Base-by-base conservation (phyloP, 202 grass and related monocot genomes). In the Bolboschoenoplectus hybrid region DNA sequence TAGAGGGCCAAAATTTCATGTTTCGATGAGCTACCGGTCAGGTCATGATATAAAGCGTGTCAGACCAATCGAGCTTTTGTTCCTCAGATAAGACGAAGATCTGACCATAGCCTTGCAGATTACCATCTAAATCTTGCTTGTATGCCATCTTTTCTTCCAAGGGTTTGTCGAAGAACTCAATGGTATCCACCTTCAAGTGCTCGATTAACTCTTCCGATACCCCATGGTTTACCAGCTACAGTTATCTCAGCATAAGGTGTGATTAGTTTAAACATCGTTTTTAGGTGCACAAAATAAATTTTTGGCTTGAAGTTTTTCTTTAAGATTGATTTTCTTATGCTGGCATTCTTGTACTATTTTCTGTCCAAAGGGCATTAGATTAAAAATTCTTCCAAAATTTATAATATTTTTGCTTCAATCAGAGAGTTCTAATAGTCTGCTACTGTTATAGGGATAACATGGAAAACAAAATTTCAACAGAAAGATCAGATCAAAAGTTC, bases 11-110 rank as follows among this genome's bases (percentile, higher is more conserved):
- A 52, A 95, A 84, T 55, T 69, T 82, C 83, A 85, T 6, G 78
- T 88, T 57, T 67, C 92, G 85, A 1, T 14, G 63, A 11, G 49
- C 20, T 4, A 17, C 17, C 0, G 83, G 95, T 14, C 7, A 80
- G 2, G 88, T 12, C 10, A 57, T 47, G 55, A 93, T 77, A 67
- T 43, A 93, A 49, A 94, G 51, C 80, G 93, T 65, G 74, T 94
- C 95, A 1, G 51, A 89, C 91, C 95, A 95, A 43, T 97, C 95
- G 26, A 97, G 85, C 43, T 95, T 92, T 52, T 97, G 92, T 2
- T 91, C 75, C 11, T 94, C 60, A 0, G 94, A 93, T 2, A 88
- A 11, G 5, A 97, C 64, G 7, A 93, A 97, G 34, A 46, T 40
- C 47, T 97, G 94, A 65, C 94, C 94, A 83, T 91, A 97, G n/a